Base-by-base conservation (phyloP, 176 grass and related monocot species). In the Typha latifolia region DNA sequence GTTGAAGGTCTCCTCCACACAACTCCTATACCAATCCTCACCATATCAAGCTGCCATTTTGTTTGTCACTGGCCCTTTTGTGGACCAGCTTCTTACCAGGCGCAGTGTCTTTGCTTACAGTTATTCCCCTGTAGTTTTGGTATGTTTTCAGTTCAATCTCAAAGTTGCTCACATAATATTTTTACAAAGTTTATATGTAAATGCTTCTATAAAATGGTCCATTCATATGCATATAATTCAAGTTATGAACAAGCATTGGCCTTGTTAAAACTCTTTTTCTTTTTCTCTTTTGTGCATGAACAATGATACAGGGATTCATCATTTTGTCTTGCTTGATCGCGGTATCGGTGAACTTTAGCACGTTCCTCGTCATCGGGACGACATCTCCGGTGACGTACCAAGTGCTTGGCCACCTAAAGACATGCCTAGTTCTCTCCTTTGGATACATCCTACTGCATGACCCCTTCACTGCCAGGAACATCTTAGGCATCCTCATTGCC, bases 361-460 rank as follows among this genome's bases (percentile, higher is more conserved):
- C 95, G 47, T 99, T 99, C 72, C 81, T 99, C 62, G 95, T 99
- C 47, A 99, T 99, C 52, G 95, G 95, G 47, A 94, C 89, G 12
- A 99, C 95, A 21, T 99, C 95, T 12, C 95, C 95, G 63, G 89
- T 99, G 48, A 99, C 95, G 16, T 99, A 99, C 74, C 95, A 99
- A 63, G 95, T 99, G 64, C 89, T 99, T 62, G 95, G 95, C 49
- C 95, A 99, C 81, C 95, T 99, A 19, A 99, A 99, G 82, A 99
- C 95, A 71, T 99, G 95, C 13, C 78, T 99, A 15, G 77, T 99
- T 67, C 89, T 99, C 51, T 94, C 95, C n/a, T 90, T 99, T 81
- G 95, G 95, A 55, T 99, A 94, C 74, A 99, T 76, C 27, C 84
- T 99, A 59, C 67, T 99, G 21, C 89, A 85, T 5, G 95, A 94